Evolutionary conservation across 352 stramenopile species (phyloP), one percentile per base, ranked within the genome.

Genomic region (Globisporangium spiculum): DNA sequence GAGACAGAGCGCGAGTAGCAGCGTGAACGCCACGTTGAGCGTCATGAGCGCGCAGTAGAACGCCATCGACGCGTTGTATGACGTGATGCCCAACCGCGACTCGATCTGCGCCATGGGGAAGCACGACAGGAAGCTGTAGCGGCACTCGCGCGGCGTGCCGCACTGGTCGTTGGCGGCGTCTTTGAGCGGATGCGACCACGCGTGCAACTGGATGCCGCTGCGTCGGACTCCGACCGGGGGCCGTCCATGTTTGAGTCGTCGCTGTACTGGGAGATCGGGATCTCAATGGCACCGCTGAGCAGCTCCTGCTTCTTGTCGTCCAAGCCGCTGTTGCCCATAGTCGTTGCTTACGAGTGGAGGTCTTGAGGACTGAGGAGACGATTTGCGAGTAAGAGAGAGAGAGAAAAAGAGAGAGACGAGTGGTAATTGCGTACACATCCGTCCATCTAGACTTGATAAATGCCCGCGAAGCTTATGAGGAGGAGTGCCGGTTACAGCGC

Each of bases 61-160:
- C 24, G 55, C 55, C 20, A 60, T 18, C 7, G 55, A 60, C 55
- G 55, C 26, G 27, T 36, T 44, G 20, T 60, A 60, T 6, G 55
- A 41, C 4, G 55, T 24, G 32, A 60, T 60, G 5, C 55, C 55
- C 7, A 60, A 26, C 12, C 55, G 55, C 26, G 26, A 44, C 32
- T 60, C 55, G 55, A 60, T 44, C 32, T 60, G 55, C 55, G 55
- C 55, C 26, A 60, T 36, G 14, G 55, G 24, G n/a, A 60, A 60
- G 55, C 55, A 60, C 55, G 24, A 12, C 14, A 36, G 20, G 32
- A 14, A 22, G 26, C 27, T 44, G 26, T 60, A 36, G 26, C 55
- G 55, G 55, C 24, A 44, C 27, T 44, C 26, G 26, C 32, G 14
- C 14, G 24, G 32, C 26, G 55, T 60, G 48, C 48, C 20, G 18